Percentiles rank a stretch among this genome's conserved stretches.
Evolutionary conservation across 805 yeast genomes (phyloP).

Genomic region (Candida pini): DNA sequence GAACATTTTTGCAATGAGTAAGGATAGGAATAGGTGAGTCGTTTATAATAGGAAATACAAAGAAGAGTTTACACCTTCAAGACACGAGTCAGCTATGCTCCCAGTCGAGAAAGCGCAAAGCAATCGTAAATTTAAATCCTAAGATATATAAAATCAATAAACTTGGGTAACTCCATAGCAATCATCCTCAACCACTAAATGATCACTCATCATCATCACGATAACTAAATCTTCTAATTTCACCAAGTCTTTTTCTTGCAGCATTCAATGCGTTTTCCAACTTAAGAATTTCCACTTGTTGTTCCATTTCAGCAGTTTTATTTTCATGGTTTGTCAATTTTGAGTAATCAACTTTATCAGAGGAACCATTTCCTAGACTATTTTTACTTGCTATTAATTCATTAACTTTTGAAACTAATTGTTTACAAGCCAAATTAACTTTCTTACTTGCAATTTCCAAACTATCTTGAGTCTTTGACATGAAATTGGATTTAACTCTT

Average conservation of each 20-base stretch:
- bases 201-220: slow-evolving; percentile 59
- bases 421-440: slow-evolving; percentile 72
- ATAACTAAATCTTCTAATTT: slow-evolving; percentile 75
- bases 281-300: slow-evolving; percentile 83
- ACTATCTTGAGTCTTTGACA: slow-evolving; percentile 69
- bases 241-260: slow-evolving; percentile 80
- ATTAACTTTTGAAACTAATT: slow-evolving; percentile 59
- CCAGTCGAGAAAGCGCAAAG: no score
- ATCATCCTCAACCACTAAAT: slow-evolving; percentile 19
- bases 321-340: slow-evolving; percentile 71
- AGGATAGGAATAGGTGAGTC: no score
- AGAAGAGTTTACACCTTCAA: no score
- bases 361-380: no score
- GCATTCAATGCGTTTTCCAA: slow-evolving; percentile 64
- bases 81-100: no score
- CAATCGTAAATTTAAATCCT: no score
- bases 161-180: background rate
- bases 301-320: slow-evolving; percentile 85
- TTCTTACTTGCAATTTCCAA: slow-evolving; percentile 63
- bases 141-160: no score
- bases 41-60: background rate
- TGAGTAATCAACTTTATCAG: slow-evolving; percentile 58
- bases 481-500: slow-evolving; percentile 73
- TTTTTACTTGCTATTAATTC: slow-evolving; percentile 23
- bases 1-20: slow-evolving; percentile 13